Base-by-base conservation (phyloP, 2,329 filamentous ascomycete genomes). In the Emmonsiellopsis sp. region DNA sequence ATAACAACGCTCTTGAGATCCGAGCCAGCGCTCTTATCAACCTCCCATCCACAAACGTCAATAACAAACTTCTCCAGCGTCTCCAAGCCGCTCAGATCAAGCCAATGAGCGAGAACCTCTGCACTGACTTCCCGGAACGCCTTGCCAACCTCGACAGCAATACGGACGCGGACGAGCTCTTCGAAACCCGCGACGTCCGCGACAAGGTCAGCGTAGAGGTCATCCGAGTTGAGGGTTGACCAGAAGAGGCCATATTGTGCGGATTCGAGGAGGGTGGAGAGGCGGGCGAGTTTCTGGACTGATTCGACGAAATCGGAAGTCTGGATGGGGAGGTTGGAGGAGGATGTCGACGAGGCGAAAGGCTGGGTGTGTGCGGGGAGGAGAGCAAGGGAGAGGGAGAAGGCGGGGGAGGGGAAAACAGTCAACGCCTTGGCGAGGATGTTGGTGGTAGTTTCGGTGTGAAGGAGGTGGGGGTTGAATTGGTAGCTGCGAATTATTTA, bases 381-480 rank as follows among this genome's bases (percentile, higher is more conserved):
- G 61, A 98, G 89, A 69, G 95, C 89, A 58, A 98, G 85, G 66
- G 87, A 87, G 65, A 97, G 89, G 64, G 85, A 86, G 83, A 97
- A 98, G 73, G 97, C 91, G 44, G 93, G 84, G 16, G 88, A 91
- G 60, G 93, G 93, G 80, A 98, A 98, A 76, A 95, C 88, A 63
- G 92, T 95, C 70, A 98, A 85, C 62, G 91, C 82, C 80, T 97
- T 98, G 79, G 95, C 91, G 71, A 98, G 89, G 76, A 97, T 87
- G 81, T 97, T 97, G 79, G 93, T 97, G 73, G 93, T 90, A 68
- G 92, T 89, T 75, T 98, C 93, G 69, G 95, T 88, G 78, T 93
- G 92, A 69, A 91, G 85, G 64, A 95, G 89, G 79, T 97, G 91
- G 51, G 93, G 93, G 83, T 98, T 98, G 78, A 98, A 95, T 78